phyloP scores from a whole-genome alignment of 192 early-diverging fungal genomes.

The Podila horticola region DNA sequence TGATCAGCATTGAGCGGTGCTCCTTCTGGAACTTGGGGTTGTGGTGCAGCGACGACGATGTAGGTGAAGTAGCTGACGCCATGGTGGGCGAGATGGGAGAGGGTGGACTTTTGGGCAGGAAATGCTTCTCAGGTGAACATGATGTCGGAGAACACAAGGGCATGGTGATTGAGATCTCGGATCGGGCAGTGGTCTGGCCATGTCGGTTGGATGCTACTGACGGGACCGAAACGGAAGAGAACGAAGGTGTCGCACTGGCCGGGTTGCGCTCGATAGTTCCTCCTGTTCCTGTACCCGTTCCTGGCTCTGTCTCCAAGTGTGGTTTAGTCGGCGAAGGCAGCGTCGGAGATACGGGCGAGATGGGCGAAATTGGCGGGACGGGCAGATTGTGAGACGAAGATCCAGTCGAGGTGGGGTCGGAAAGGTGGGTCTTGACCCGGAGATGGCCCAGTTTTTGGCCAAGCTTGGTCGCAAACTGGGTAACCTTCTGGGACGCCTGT shows the following conservation, averaged over 20 bases:
- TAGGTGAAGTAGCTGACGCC: background rate
- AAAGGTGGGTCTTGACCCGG: conserved; percentile 22
- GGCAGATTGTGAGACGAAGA: background rate
- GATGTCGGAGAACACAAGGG: background rate
- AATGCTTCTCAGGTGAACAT: background rate
- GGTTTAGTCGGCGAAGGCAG: background rate
- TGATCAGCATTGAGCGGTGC: conserved; percentile 35
- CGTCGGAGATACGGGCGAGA: conserved; percentile 34
- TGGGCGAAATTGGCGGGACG: conserved; percentile 29
- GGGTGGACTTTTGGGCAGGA: conserved; percentile 17
- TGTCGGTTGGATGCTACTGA: conserved; percentile 15
- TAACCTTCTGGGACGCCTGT: background rate
- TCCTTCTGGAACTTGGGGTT: conserved; percentile 26
- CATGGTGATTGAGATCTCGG: background rate
- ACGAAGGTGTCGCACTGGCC: conserved; percentile 21
- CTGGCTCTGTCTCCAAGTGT: background rate
- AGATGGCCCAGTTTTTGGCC: conserved; percentile 23
- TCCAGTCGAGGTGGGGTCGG: conserved; percentile 4
- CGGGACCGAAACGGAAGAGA: conserved; percentile 17
- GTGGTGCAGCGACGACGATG: conserved; percentile 2
- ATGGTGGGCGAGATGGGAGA: background rate
- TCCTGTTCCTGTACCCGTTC: background rate
- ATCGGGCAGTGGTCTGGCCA: background rate
- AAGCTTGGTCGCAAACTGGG: conserved; percentile 12
- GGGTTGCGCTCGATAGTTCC: background rate